Percentiles rank a stretch among this genome's conserved stretches.
Evolutionary conservation across 2,329 filamentous ascomycete species (phyloP).

Genomic region (Fusarium piperis): DNA sequence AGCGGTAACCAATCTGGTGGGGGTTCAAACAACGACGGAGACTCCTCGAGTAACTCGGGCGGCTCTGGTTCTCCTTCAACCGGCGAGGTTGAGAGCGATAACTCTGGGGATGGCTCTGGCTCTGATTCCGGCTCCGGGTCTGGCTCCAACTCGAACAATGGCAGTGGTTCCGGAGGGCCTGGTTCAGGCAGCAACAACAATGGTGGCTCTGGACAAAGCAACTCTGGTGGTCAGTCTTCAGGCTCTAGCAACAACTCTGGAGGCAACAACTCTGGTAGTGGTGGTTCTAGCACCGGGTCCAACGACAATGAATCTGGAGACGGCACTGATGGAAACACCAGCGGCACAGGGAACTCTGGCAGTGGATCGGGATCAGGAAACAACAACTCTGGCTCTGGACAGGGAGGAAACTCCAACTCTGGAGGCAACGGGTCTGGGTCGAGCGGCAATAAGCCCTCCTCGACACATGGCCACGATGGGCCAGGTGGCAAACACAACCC

Average conservation of each 20-base stretch:
- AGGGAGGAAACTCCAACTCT: not conserved
- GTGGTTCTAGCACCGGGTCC: not conserved
- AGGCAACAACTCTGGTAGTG: not conserved
- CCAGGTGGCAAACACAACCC: not conserved
- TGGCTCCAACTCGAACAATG: not conserved
- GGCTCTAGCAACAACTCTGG: not conserved
- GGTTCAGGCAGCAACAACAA: not conserved
- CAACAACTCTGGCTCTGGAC: not conserved
- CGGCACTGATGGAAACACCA: not conserved
- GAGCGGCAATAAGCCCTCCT: not conserved
- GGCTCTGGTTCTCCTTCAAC: not conserved
- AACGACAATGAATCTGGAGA: not conserved
- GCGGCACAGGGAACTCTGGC: not conserved
- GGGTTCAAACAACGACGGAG: not conserved
- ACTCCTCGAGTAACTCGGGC: not conserved
- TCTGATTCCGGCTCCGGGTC: not conserved
- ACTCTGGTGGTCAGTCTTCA: not conserved
- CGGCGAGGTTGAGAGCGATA: not conserved
- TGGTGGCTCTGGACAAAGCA: not conserved
- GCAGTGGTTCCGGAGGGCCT: not conserved
- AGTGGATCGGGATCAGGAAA: not conserved
- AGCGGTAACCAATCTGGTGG: not conserved
- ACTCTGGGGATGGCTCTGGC: not conserved
- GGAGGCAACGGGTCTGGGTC: not conserved
- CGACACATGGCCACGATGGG: not conserved